Evolutionary conservation across 768 basidiomycete genomes (phyloP).

Genomic region (Tulasnella sp.): DNA sequence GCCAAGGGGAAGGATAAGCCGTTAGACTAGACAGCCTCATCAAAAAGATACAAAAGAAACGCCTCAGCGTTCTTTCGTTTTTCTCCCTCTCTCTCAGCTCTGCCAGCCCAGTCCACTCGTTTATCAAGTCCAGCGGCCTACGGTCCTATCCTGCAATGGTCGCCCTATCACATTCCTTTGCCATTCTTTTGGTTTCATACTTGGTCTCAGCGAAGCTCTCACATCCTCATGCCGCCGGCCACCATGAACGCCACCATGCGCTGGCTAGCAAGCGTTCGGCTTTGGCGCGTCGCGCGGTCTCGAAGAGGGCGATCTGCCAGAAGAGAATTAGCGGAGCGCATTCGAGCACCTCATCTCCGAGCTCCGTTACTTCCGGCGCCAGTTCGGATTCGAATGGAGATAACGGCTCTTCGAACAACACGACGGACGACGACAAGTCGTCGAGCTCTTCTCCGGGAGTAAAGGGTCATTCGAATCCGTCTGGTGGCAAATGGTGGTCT

Average conservation of each 20-base stretch:
- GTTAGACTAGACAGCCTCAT: background rate
- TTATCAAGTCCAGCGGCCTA: too few relatives aligned
- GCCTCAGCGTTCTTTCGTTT: background rate
- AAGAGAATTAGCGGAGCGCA: background rate
- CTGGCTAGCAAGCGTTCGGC: background rate
- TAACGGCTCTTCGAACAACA: background rate
- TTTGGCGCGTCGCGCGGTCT: background rate
- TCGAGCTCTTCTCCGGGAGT: background rate
- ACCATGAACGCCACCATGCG: background rate
- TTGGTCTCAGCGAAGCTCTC: background rate
- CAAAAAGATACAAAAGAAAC: background rate
- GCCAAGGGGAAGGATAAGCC: background rate
- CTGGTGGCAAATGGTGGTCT: background rate
- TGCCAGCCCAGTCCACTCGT: background rate
- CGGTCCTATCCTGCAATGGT: background rate
- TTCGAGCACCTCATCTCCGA: background rate
- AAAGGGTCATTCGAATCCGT: background rate
- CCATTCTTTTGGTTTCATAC: background rate
- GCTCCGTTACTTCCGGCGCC: background rate
- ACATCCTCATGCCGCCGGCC: too few relatives aligned
- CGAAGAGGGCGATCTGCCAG: background rate
- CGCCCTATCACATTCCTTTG: background rate
- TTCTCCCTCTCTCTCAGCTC: background rate
- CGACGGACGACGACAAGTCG: background rate
- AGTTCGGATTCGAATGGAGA: background rate